These are phyloP conservation scores for Solanum hybrid DNA, from an alignment of 305 asterid species.

Conservation along the genomic window DNA sequence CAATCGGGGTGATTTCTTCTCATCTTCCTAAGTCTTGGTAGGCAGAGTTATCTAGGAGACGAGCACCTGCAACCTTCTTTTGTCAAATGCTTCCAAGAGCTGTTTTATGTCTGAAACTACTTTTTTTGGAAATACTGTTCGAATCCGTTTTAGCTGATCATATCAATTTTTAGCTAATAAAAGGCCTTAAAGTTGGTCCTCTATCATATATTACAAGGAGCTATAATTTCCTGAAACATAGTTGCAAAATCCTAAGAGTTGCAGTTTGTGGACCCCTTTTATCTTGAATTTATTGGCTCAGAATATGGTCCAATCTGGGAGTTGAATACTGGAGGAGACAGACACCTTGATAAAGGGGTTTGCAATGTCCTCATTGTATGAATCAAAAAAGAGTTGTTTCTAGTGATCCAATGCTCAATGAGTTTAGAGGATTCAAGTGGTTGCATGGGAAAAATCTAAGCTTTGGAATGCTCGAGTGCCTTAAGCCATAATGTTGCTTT, in stretches of 20 bases:
- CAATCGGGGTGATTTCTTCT: background rate
- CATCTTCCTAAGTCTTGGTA: background rate
- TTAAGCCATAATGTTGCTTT: background rate
- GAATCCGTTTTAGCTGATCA: background rate
- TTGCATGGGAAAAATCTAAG: background rate
- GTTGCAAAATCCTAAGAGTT: background rate
- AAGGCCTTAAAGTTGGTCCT: background rate
- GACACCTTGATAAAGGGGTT: background rate
- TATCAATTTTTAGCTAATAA: background rate
- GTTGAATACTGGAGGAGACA: background rate
- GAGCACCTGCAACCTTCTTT: background rate
- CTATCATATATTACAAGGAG: background rate
- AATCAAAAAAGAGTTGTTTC: background rate
- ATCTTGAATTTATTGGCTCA: background rate
- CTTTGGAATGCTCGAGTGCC: background rate
- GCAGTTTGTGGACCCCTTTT: background rate
- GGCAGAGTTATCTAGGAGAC: background rate
- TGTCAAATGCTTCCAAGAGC: background rate
- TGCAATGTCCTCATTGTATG: background rate
- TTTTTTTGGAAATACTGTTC: background rate
- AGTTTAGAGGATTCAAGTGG: background rate
- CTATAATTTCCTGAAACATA: background rate
- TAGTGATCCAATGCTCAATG: background rate
- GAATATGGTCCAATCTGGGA: background rate
- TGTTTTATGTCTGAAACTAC: background rate